phyloP scores from a whole-genome alignment of 352 stramenopile species.

The Bremia lactucae region DNA sequence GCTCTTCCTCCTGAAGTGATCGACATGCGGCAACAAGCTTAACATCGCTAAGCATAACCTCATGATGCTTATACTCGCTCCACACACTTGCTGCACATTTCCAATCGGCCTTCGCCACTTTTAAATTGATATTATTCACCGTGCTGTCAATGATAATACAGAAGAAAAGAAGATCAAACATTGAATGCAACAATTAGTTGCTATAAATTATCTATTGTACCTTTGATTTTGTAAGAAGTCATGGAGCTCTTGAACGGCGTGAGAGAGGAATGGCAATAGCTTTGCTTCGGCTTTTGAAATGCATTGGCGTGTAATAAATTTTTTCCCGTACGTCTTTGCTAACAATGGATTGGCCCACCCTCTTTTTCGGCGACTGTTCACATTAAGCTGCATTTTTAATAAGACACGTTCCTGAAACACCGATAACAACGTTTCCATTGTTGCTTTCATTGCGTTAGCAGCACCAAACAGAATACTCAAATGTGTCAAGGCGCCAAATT shows the following conservation, averaged over 20 bases:
- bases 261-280: conserved; percentile 50
- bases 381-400: conserved; percentile 54
- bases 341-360: conserved; percentile 49
- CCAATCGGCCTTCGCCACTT: conserved; percentile 14
- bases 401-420: conserved; percentile 55
- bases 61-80: conserved; percentile 10
- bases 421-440: conserved; percentile 29
- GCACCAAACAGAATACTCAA: conserved; percentile 35
- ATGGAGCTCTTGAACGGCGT: conserved; percentile 50
- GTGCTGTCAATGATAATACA: conserved; percentile 7
- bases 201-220: too few species aligned
- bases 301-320: conserved; percentile 41
- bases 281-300: conserved; percentile 52
- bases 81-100: conserved; percentile 8
- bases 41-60: conserved; percentile 24
- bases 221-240: conserved; percentile 43
- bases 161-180: not conserved
- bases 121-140: conserved; percentile 23
- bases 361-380: conserved; percentile 15
- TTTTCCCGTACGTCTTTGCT: conserved; percentile 41
- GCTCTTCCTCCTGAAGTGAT: conserved; percentile 17
- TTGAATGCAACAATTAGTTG: too few species aligned
- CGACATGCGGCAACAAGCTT: conserved; percentile 23
- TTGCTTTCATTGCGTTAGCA: conserved; percentile 17
- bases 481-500: conserved; percentile 27